These are phyloP conservation scores for Peronosclerospora sorghi DNA, from an alignment of 352 stramenopile species.

Conservation along the genomic window DNA sequence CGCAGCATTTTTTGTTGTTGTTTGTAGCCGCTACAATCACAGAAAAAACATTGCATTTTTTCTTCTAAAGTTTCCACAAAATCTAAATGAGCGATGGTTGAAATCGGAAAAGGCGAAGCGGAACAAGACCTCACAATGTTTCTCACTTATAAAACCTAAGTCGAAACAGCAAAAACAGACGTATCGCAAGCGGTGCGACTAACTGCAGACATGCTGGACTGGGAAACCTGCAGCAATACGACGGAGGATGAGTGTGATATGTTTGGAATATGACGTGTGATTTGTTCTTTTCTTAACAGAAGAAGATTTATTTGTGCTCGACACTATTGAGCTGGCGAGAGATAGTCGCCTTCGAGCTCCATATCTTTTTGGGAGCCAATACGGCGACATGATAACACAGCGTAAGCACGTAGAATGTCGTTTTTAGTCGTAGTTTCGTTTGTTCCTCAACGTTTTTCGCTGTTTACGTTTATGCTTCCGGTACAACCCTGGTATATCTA, in stretches of 20 bases:
- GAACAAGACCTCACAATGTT: neutral
- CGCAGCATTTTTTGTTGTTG: slow-evolving; percentile 7
- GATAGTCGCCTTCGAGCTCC: slow-evolving; percentile 41
- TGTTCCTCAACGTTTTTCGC: neutral
- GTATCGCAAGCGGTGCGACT: slow-evolving; percentile 18
- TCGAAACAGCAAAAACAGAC: slow-evolving; percentile 11
- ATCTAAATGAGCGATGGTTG: slow-evolving; percentile 6
- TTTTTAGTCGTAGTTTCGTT: no score
- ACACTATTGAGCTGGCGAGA: slow-evolving; percentile 17
- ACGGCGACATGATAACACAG: slow-evolving; percentile 10
- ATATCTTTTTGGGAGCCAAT: slow-evolving; percentile 47
- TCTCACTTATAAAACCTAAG: neutral
- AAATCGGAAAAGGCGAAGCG: slow-evolving; percentile 1
- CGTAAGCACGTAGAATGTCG: neutral
- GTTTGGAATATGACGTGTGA: slow-evolving; percentile 1
- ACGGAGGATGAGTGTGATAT: neutral
- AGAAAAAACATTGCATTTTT: no score
- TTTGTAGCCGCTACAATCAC: neutral
- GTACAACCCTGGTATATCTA: no score
- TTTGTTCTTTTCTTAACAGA: slow-evolving; percentile 3
- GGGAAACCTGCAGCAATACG: slow-evolving; percentile 56
- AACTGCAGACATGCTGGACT: slow-evolving; percentile 40
- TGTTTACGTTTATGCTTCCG: neutral
- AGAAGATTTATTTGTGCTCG: slow-evolving; percentile 23
- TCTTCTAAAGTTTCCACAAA: slow-evolving; percentile 10